Conservation (phyloP, 1,284 basidiomycete genomes). For the Peniophora sp. region DNA sequence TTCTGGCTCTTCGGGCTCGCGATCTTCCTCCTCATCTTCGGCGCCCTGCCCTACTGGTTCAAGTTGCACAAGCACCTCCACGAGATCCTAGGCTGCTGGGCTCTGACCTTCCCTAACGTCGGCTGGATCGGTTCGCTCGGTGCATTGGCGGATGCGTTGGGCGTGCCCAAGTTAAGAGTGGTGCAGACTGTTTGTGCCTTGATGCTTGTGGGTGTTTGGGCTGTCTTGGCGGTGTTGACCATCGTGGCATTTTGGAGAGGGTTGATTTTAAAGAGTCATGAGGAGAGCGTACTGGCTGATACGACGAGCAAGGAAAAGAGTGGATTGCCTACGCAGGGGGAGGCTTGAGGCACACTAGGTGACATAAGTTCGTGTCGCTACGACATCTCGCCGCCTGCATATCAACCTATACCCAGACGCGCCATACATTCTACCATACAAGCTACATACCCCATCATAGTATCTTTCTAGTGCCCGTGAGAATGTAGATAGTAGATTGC, state of each 20-base stretch:
- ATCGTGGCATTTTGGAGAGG: slow-evolving; percentile 34
- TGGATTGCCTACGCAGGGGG: no score
- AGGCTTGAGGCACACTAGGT: no score
- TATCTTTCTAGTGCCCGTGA: no score
- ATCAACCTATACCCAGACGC: no score
- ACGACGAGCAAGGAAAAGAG: no score
- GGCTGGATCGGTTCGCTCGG: slow-evolving; percentile 38
- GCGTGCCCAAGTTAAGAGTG: slow-evolving; percentile 28
- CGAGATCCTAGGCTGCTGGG: slow-evolving; percentile 45
- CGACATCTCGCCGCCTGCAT: no score
- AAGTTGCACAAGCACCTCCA: slow-evolving; percentile 38
- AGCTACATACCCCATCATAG: no score
- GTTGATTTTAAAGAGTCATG: slow-evolving; percentile 35
- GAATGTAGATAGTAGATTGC: no score
- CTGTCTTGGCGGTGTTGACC: slow-evolving; percentile 32
- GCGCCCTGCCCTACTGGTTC: slow-evolving; percentile 39
- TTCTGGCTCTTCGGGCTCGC: slow-evolving; percentile 39
- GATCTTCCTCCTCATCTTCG: slow-evolving; percentile 39
- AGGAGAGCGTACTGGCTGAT: slow-evolving; percentile 36
- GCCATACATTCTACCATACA: no score
- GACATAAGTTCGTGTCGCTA: no score
- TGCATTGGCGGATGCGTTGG: slow-evolving; percentile 32
- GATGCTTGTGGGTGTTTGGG: slow-evolving; percentile 31
- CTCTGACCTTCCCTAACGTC: slow-evolving; percentile 42
- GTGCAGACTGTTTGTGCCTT: slow-evolving; percentile 32